Conservation (phyloP, 345 rosid genomes). For the Barbarea vulgaris region DNA sequence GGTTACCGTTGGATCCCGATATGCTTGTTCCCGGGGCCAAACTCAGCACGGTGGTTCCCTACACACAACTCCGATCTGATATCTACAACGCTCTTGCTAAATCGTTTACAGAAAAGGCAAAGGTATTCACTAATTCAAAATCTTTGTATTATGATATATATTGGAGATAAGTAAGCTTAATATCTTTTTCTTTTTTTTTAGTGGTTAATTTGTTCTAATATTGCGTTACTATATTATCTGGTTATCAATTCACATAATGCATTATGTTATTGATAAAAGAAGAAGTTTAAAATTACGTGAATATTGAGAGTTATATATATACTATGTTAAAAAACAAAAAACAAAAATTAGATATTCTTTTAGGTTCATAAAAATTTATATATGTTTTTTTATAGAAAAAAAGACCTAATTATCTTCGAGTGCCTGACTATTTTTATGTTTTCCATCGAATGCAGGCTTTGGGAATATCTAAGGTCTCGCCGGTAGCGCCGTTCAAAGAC, state of each 20-base stretch:
- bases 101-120: background rate
- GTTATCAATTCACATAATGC: too few species aligned
- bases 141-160: background rate
- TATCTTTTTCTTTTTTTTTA: too few species aligned
- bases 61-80: background rate
- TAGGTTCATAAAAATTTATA: too few species aligned
- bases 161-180: background rate
- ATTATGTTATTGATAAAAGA: too few species aligned
- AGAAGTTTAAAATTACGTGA: too few species aligned
- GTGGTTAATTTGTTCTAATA: too few species aligned
- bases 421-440: too few species aligned
- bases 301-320: too few species aligned
- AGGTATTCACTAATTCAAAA: background rate
- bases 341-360: too few species aligned
- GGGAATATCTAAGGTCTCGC: background rate
- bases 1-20: background rate
- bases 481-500: slow-evolving; percentile 8
- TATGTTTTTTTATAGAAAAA: background rate
- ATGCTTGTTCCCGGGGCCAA: background rate
- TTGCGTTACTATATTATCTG: too few species aligned
- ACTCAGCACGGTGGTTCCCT: background rate
- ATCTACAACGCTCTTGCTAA: slow-evolving; percentile 9
- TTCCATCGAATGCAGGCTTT: background rate
- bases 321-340: too few species aligned
- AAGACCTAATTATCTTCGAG: background rate